These are phyloP conservation scores for Diphasiastrum complanatum DNA, from an alignment of 83 land plant species.

Conservation along the genomic window DNA sequence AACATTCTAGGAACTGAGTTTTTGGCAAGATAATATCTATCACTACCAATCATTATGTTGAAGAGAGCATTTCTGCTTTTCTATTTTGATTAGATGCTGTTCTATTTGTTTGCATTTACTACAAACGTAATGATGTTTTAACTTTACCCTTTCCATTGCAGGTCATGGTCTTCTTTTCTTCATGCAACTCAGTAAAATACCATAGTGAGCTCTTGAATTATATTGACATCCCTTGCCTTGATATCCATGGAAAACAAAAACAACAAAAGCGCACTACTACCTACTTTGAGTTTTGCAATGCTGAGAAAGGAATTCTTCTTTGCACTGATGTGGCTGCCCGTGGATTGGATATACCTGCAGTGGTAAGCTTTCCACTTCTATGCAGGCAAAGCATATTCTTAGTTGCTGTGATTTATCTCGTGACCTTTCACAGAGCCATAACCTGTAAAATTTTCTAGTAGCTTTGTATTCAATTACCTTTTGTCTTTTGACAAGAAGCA, in stretches of 20 bases:
- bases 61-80: neutral
- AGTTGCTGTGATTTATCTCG: neutral
- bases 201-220: constrained; percentile 79
- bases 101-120: no score
- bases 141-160: constrained; percentile 10
- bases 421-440: neutral
- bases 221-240: constrained; percentile 72
- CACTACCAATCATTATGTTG: no score
- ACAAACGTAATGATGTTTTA: no score
- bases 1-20: no score
- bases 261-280: constrained; percentile 88
- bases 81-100: neutral
- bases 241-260: constrained; percentile 96
- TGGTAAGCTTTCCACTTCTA: constrained; percentile 42
- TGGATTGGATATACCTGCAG: constrained; percentile 95
- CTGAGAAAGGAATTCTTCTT: constrained; percentile 74
- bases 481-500: neutral
- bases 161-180: constrained; percentile 93
- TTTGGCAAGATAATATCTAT: no score
- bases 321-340: constrained; percentile 98
- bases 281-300: constrained; percentile 89
- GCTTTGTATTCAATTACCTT: neutral
- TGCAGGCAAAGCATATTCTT: neutral
- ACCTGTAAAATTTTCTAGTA: neutral
- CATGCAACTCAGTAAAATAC: constrained; percentile 89